phyloP scores from a whole-genome alignment of 306 rosid species.

The Acacia confusa region DNA sequence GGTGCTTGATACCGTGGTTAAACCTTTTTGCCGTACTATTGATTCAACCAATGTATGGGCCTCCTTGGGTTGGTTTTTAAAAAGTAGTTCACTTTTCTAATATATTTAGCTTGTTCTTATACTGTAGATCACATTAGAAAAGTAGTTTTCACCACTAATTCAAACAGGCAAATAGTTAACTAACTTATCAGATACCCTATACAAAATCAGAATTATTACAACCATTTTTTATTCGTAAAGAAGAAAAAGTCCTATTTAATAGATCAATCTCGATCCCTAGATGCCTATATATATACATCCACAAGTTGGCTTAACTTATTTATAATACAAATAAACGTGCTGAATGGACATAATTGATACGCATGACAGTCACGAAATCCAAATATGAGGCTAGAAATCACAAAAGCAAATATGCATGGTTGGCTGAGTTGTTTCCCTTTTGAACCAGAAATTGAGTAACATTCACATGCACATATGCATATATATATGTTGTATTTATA shows the following conservation, averaged over 20 bases:
- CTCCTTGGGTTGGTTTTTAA: too few relatives aligned
- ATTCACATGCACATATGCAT: constrained; percentile 15
- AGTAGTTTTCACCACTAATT: too few relatives aligned
- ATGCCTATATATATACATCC: not conserved
- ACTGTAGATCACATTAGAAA: too few relatives aligned
- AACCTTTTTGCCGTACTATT: not conserved
- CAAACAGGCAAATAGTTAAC: not conserved
- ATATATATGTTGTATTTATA: not conserved
- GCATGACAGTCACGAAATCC: not conserved
- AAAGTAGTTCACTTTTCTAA: too few relatives aligned
- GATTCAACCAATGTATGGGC: not conserved
- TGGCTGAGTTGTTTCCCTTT: not conserved
- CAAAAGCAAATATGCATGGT: not conserved
- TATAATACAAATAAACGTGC: not conserved
- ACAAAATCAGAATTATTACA: not conserved
- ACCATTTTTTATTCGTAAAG: not conserved
- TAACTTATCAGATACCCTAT: not conserved
- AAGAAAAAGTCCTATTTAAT: not conserved
- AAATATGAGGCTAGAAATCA: not conserved
- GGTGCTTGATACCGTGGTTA: not conserved
- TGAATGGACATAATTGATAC: not conserved
- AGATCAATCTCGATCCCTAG: not conserved
- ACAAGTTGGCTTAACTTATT: not conserved
- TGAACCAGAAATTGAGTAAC: not conserved
- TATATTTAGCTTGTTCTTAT: too few relatives aligned